Base-by-base conservation (phyloP, 2,329 filamentous ascomycete species). In the Graphilbum fragrans region DNA sequence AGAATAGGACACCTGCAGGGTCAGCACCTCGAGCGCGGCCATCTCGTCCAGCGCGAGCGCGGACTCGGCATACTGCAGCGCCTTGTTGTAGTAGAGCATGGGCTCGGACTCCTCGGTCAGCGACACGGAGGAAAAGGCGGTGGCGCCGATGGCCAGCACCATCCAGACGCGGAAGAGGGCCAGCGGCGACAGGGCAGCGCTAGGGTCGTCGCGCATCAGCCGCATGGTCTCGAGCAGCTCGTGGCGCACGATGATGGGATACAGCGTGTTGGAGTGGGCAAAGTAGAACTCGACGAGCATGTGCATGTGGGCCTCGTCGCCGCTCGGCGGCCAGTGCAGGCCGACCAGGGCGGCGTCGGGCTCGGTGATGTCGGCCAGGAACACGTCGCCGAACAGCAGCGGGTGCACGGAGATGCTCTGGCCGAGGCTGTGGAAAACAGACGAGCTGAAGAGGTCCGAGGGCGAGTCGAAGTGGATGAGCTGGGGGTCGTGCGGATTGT, bases 71-170 rank as follows among this genome's bases (percentile, higher is more conserved):
- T 65, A 64, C 11, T 52, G 50, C 48, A 67, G 54, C 0, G 65
- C 65, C 33, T 64, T 65, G 33, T 62, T 65, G 45, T 63, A 69
- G 38, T 62, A 66, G 3, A 57, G 43, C 37, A 58, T 55, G 0
- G 63, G 61, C 41, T 67, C 62, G 0, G 59, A 59, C 45, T 67
- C 65, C 19, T 67, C 65, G 2, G 55, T 52, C 41, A 67, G 47
- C 0, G 60, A 58, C 1, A 69, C 59, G 0, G 65, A 65, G 7
- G 53, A 66, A 44, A 62, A 58, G 0, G 65, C 58, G 0, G 65
- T 67, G 0, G 65, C 64, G 2, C 65, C 65, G 22, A 68, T 68
- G 5, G 65, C 65, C 3, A 69, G 51, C 2, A 69, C 58, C 62
- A 69, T 69, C 65, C 65, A 69, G n/a, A 68, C 56, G 18, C 59